These are phyloP conservation scores for Chaetomium fimeti DNA, from an alignment of 495 filamentous ascomycete genomes.

Conservation along the genomic window DNA sequence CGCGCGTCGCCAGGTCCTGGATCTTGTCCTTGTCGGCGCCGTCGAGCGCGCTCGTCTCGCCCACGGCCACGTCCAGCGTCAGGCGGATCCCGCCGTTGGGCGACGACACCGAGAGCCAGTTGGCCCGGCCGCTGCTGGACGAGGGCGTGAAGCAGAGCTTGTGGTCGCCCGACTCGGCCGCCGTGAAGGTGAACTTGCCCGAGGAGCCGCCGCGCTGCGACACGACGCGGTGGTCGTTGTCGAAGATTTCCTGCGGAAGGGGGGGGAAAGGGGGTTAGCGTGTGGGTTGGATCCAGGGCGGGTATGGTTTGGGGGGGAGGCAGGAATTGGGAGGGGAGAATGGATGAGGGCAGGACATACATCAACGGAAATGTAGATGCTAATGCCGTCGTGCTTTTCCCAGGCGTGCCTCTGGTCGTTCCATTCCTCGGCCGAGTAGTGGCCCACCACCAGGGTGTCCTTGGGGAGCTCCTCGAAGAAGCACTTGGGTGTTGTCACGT, in stretches of 20 bases:
- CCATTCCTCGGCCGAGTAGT: constrained; percentile 80
- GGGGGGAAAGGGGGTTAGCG: constrained; percentile 10
- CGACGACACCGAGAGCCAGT: constrained; percentile 65
- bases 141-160: constrained; percentile 88
- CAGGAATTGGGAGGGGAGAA: background rate
- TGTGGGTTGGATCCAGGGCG: background rate
- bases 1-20: constrained; percentile 81
- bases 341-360: constrained; percentile 36
- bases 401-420: constrained; percentile 64
- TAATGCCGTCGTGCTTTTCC: constrained; percentile 66
- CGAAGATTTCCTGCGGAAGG: constrained; percentile 72
- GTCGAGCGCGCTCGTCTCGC: constrained; percentile 92
- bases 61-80: constrained; percentile 88
- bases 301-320: background rate
- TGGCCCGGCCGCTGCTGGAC: constrained; percentile 55
- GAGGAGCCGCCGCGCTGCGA: constrained; percentile 71
- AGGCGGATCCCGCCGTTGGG: constrained; percentile 75
- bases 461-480: constrained; percentile 98
- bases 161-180: constrained; percentile 91
- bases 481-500: constrained; percentile 76
- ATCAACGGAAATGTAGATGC: constrained; percentile 87
- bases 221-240: constrained; percentile 96
- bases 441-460: constrained; percentile 92
- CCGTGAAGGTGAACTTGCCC: constrained; percentile 94
- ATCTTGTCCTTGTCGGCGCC: constrained; percentile 93